A percentile compares a stretch with the other conserved stretches of the same genome.
Evolutionary conservation across 2,329 filamentous ascomycete genomes (phyloP).

Genomic region (Colletotrichum karsti): DNA sequence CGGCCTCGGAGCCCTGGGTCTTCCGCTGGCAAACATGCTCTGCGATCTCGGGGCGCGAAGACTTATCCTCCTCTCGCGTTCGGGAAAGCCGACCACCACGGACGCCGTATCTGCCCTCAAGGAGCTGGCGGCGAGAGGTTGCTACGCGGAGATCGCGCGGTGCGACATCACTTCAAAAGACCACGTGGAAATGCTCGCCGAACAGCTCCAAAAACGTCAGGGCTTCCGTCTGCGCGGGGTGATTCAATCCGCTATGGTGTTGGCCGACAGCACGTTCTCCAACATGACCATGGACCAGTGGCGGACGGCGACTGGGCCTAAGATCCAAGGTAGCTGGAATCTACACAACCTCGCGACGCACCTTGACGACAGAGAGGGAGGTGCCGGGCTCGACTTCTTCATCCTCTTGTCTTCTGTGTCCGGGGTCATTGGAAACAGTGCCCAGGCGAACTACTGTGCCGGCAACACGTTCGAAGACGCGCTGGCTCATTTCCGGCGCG

Average conservation of each 20-base stretch:
- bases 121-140: constrained; percentile 29
- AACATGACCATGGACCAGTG: constrained; percentile 30
- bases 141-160: constrained; percentile 16
- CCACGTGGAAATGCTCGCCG: constrained; percentile 18
- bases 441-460: constrained; percentile 30
- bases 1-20: constrained; percentile 37
- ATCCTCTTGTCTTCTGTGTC: constrained; percentile 31
- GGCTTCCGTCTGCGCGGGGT: constrained; percentile 30
- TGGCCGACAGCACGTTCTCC: constrained; percentile 29
- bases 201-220: constrained; percentile 32
- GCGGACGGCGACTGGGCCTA: constrained; percentile 24
- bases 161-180: constrained; percentile 31
- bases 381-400: constrained; percentile 25
- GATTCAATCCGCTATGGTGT: constrained; percentile 42
- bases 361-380: background rate
- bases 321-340: constrained; percentile 28
- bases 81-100: constrained; percentile 28
- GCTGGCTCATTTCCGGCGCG: constrained; percentile 18
- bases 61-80: constrained; percentile 40
- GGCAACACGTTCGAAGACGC: constrained; percentile 32
- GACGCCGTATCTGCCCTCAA: constrained; percentile 28
- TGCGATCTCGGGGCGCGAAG: constrained; percentile 35
- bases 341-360: constrained; percentile 10
- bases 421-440: constrained; percentile 29
- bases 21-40: constrained; percentile 35